Base-by-base conservation (phyloP, 2,329 filamentous ascomycete genomes). In the Exophiala phaeomuriformis region DNA sequence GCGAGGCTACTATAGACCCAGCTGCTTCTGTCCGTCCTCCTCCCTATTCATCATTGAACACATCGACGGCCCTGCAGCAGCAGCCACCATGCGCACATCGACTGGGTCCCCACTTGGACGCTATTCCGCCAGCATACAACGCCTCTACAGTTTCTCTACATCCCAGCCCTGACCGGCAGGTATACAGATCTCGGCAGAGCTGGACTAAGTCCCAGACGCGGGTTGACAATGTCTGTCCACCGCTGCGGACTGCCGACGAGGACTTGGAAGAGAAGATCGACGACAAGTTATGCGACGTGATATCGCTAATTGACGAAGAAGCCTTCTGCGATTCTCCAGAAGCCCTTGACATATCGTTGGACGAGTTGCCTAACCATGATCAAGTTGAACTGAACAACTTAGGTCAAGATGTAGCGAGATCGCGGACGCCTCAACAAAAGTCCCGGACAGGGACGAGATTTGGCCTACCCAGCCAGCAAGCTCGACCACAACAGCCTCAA, bases 281-380 rank as follows among this genome's bases (percentile, higher is more conserved):
- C 9, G 73, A 74, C 2, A 81, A 81, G 49, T 77, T 90, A 56
- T 79, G 88, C 65, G 71, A 80, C 42, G 76, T 88, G 52, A 81
- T 90, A 66, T 88, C 85, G 0, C 75, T 79, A 30, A 89, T 90
- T 51, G 86, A 90, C 65, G 74, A 77, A 19, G 84, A 86, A 29
- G 72, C 67, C 6, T 78, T 78, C 50, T 72, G 68, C 54, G 75
- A 75, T 9, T 68, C 71, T 51, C 74, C 70, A 43, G 61, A 56
- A 49, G 69, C 71, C 10, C 52, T 64, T 31, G 42, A 35, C 31
- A 55, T 58, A 8, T 29, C 37, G 28, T 28, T 47, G 27, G 47
- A 49, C 32, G 36, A 53, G 3, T 47, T 48, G 12, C 19, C 40
- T n/a, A 4, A 39, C 10, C 51, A 42, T 12, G 47, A 47, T n/a